Base-by-base conservation (phyloP, 2,329 filamentous ascomycete species). In the Cryoendolithus antarcticus region DNA sequence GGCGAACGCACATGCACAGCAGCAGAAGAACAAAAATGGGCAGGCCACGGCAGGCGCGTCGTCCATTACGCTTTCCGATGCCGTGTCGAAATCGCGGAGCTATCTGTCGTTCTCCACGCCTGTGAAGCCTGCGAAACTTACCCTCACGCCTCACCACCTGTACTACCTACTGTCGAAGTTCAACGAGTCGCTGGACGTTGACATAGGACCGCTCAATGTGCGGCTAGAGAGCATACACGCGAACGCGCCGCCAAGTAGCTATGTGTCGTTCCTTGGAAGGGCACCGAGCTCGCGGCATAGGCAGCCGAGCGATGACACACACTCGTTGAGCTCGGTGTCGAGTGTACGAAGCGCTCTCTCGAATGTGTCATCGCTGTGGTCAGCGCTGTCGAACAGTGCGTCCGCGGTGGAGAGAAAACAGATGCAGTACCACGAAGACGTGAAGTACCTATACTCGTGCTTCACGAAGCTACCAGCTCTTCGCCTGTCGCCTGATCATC, bases 321-420 rank as follows among this genome's bases (percentile, higher is more conserved):
- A 86, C 52, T 96, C 91, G 1, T 85, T 96, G 48, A 86, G 88
- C 55, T 96, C 91, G 5, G 86, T 95, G 32, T 94, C 89, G 15
- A 96, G 91, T 64, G 85, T 98, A 49, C 80, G 89, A 58, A 96
- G 89, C 61, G 88, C 94, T 55, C 89, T 96, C 83, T 93, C 91
- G 21, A 85, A 84, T 61, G 93, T 98, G 82, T 91, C 86, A 42
- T 80, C 84, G 9, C 67, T 96, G 34, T 96, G 88, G 89, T 82
- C 85, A 13, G 86, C 80, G 53, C 74, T 95, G 44, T 80, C 83
- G 33, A 82, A 80, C 61, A 85, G 85, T 53, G 75, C 77, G 36
- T 81, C 86, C 48, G 84, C 88, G 57, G 84, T 79, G 29, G 91
- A 95, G 62, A 86, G 86, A 57, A 86, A 91, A 59, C 93, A 93